Evolutionary conservation across 1,139 yeast species (phyloP).

Genomic region (Diutina siamensis): DNA sequence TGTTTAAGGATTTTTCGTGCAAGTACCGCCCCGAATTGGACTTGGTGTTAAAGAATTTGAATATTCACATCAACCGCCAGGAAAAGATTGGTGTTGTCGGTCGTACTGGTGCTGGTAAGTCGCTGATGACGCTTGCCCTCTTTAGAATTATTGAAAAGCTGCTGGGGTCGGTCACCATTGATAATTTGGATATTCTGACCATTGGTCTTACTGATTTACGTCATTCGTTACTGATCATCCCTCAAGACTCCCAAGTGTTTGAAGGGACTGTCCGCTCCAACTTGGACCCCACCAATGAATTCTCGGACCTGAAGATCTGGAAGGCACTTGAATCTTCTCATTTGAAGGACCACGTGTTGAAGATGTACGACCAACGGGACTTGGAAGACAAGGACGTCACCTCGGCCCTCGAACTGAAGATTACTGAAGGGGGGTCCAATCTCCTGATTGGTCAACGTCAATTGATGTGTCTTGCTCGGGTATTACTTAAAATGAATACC

Average conservation of each 20-base stretch:
- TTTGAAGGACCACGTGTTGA: slow-evolving; percentile 58
- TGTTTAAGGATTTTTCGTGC: slow-evolving; percentile 67
- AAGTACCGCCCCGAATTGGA: slow-evolving; percentile 80
- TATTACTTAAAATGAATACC: slow-evolving; percentile 49
- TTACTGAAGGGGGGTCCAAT: slow-evolving; percentile 80
- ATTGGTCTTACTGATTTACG: slow-evolving; percentile 82
- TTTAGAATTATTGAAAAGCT: slow-evolving; percentile 83
- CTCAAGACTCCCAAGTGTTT: slow-evolving; percentile 95
- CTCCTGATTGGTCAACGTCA: slow-evolving; percentile 89
- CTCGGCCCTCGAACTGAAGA: slow-evolving; percentile 47
- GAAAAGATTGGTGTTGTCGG: slow-evolving; percentile 95
- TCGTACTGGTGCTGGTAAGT: slow-evolving; percentile 95
- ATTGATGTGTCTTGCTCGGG: slow-evolving; percentile 83
- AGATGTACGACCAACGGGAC: slow-evolving; percentile 37
- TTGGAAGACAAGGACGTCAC: slow-evolving; percentile 15
- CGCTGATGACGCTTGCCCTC: slow-evolving; percentile 78
- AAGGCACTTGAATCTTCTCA: slow-evolving; percentile 76
- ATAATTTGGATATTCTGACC: slow-evolving; percentile 50
- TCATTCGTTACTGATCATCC: slow-evolving; percentile 78
- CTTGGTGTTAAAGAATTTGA: slow-evolving; percentile 63
- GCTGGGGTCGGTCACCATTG: slow-evolving; percentile 63
- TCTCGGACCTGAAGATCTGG: slow-evolving; percentile 76
- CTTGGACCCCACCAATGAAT: slow-evolving; percentile 69
- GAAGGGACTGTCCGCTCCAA: slow-evolving; percentile 85
- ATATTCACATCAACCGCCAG: slow-evolving; percentile 52